Conservation (phyloP, 192 early-diverging fungal genomes). For the Backusella luteola region DNA sequence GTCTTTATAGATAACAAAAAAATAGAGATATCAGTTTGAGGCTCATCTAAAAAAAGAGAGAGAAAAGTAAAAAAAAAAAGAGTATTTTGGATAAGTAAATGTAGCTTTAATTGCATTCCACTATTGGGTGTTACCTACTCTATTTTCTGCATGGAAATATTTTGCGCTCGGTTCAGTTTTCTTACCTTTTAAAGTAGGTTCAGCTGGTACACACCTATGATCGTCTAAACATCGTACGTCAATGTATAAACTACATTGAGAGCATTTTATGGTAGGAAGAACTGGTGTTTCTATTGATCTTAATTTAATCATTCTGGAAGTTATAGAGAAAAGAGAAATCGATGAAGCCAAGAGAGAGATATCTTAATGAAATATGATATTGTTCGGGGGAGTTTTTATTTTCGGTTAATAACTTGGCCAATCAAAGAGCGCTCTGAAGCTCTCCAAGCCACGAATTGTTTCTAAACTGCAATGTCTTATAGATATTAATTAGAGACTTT, state of each 20-base stretch:
- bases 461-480: not conserved
- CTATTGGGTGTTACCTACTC: not conserved
- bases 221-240: slow-evolving; percentile 47
- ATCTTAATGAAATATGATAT: not conserved
- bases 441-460: not conserved
- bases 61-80: too few relatives aligned
- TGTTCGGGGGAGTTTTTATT: not conserved
- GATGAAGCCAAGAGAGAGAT: not conserved
- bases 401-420: not conserved
- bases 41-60: slow-evolving; percentile 15
- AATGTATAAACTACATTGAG: slow-evolving; percentile 53
- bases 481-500: not conserved
- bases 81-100: not conserved
- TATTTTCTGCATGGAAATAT: slow-evolving; percentile 11
- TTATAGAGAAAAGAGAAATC: not conserved
- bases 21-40: not conserved
- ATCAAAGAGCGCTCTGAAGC: not conserved
- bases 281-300: slow-evolving; percentile 36
- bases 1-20: not conserved
- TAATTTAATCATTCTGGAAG: not conserved
- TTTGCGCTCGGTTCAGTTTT: not conserved
- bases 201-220: slow-evolving; percentile 49
- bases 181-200: slow-evolving; percentile 36
- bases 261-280: slow-evolving; percentile 54
- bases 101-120: not conserved